phyloP scores from a whole-genome alignment of 2,329 filamentous ascomycete species.

The Colletotrichum karsti region DNA sequence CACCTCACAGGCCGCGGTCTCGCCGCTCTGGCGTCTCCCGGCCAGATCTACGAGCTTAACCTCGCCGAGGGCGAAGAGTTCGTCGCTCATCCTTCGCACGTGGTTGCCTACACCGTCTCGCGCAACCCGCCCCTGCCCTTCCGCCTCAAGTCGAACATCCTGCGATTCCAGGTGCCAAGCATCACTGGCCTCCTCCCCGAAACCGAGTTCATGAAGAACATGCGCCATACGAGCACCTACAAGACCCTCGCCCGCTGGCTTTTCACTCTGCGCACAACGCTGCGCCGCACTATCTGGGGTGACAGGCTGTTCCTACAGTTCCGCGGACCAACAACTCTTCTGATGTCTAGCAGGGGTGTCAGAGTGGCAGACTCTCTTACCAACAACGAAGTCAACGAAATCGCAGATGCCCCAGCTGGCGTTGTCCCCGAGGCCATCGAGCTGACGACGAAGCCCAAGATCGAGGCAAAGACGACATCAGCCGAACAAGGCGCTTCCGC shows the following conservation, averaged over 20 bases:
- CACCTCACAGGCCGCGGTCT: conserved; percentile 88
- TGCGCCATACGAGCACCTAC: conserved; percentile 79
- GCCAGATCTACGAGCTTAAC: conserved; percentile 88
- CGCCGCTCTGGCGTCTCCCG: conserved; percentile 83
- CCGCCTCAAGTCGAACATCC: conserved; percentile 79
- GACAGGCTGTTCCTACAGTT: conserved; percentile 94
- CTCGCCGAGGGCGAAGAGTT: conserved; percentile 88
- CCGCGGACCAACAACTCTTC: conserved; percentile 82
- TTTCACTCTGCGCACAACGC: conserved; percentile 78
- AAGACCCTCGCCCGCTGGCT: conserved; percentile 70
- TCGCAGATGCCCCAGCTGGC: conserved; percentile 83
- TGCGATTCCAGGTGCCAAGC: conserved; percentile 83
- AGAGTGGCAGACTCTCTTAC: conserved; percentile 82
- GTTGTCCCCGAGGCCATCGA: conserved; percentile 68
- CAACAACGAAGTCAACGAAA: conserved; percentile 84
- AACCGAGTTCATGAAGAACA: conserved; percentile 75
- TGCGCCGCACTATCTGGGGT: conserved; percentile 88
- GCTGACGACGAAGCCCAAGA: conserved; percentile 48
- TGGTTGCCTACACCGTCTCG: conserved; percentile 88
- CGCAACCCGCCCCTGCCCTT: conserved; percentile 82
- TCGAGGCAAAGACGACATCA: conserved; percentile 37
- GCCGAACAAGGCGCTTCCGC: conserved; percentile 48
- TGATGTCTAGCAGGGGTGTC: conserved; percentile 88
- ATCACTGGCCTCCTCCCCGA: conserved; percentile 72
- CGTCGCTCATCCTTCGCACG: conserved; percentile 88